Base-by-base conservation (phyloP, 2,329 filamentous ascomycete species). In the Pseudocercospora pini-densiflorae region DNA sequence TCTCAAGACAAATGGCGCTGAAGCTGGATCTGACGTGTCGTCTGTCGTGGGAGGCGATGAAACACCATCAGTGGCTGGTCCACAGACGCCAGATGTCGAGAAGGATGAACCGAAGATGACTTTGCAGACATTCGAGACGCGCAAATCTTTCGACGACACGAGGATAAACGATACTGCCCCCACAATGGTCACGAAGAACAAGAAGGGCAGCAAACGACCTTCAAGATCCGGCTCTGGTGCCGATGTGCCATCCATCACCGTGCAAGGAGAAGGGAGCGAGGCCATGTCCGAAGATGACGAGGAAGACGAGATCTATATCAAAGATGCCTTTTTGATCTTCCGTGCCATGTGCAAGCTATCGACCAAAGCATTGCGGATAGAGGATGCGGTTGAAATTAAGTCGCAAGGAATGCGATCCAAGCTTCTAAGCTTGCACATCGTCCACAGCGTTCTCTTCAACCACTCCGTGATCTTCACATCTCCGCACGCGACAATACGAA, bases 331-430 rank as follows among this genome's bases (percentile, higher is more conserved):
- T 79, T 87, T 99, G 23, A 93, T 99, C 54, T 98, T 99, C 82
- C 88, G 95, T 33, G 97, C 95, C 2, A 95, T 99, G 82, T 99
- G 96, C 85, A 97, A 97, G 80, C 84, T 99, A 54, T 97, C 94
- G 66, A 97, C 94, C 69, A 99, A 99, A 78, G 84, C 93, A 47
- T 84, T 99, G 27, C 89, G 92, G 8, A 89, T 93, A 2, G 95
- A 99, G 68, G 94, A 98, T 78, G 89, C 97, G 21, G 93, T 94
- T 75, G 95, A 99, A 75, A 82, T 97, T 60, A 93, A 93, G 63
- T 94, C 94, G 19, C 94, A 97, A 76, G 92, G 94, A 43, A 99
- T 99, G 94, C 90, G 95, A 67, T 97, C 94, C 2, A 99, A 99
- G 80, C 85, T 99, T 60, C 88, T 99, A 68, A 97, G 95, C 16